Conservation (phyloP, 441 rosid species). For the Codiaeum variegatum region DNA sequence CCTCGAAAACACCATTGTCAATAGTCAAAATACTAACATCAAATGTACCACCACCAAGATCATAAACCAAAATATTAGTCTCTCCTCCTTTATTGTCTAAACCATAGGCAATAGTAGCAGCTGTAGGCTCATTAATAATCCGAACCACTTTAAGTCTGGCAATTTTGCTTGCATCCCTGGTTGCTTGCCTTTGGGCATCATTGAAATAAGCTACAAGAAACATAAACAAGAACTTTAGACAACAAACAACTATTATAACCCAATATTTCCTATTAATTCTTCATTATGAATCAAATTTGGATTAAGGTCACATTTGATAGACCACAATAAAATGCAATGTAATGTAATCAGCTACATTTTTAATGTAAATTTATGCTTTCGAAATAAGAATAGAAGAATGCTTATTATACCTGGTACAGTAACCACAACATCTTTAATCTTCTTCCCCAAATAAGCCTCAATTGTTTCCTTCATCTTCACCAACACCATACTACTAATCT, state of each 20-base stretch:
- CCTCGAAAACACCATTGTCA: conserved; percentile 56
- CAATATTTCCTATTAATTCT: too few relatives aligned
- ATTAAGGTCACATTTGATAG: too few relatives aligned
- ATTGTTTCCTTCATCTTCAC: conserved; percentile 64
- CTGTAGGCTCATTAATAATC: conserved; percentile 59
- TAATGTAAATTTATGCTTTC: too few relatives aligned
- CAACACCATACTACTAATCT: conserved; percentile 56
- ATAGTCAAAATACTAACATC: conserved; percentile 54
- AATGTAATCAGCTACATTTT: too few relatives aligned
- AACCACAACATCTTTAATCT: conserved; percentile 51
- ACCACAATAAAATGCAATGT: too few relatives aligned
- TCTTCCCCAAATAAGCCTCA: conserved; percentile 57
- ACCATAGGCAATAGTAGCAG: conserved; percentile 62
- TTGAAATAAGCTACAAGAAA: conserved; percentile 51
- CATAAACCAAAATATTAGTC: conserved; percentile 47
- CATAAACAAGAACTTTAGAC: neutral
- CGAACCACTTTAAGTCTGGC: conserved; percentile 58
- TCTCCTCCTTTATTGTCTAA: conserved; percentile 46
- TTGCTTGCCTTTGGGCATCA: conserved; percentile 63
- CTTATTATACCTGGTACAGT: conserved; percentile 60
- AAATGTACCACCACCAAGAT: conserved; percentile 62
- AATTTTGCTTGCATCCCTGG: conserved; percentile 50
- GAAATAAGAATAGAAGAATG: neutral
- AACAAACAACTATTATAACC: too few relatives aligned
- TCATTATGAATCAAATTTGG: neutral